Evolutionary conservation across 164 flowering plant genomes (phyloP), one percentile per base, ranked within the genome.

Genomic region (Protea cynaroides): DNA sequence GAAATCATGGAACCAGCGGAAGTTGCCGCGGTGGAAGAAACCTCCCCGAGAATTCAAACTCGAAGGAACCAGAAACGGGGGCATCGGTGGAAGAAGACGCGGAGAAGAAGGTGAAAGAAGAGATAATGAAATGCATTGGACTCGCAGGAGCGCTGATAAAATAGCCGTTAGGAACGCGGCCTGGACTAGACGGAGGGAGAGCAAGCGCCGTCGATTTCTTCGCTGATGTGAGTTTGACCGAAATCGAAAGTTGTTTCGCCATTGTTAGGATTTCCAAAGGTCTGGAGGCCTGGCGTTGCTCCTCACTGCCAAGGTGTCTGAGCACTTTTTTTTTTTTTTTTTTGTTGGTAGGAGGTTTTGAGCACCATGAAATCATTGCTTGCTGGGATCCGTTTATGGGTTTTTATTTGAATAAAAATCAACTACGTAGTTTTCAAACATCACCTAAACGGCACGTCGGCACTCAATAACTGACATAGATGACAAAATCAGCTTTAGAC

Each of bases 71-170:
- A 19, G 75, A 47, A 18, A 40, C 56, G 8, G 65, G 46, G 9
- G 25, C 11, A 15, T 55, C 69, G 8, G 61, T 13, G 6, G 62
- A 55, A 19, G 49, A 22, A 23, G 59, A 38, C 10, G 29, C 9
- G 40, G 40, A 29, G 68, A 37, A 29, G 73, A 51, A 21, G 13
- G 10, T n/a, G 50, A n/a, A 49, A 1, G 79, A 62, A 0, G 74
- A 65, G 8, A 76, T 53, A 43, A 74, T 62, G 62, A 36, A 83
- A 74, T 83, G 85, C 80, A 79, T 77, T 25, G 89, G 89, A 68
- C 89, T 87, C 4, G 93, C 75, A 9, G 89, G 90, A 13, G 89
- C 93, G 57, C 88, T 83, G 79, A 71, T 85, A 71, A 75, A 87
- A 76, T 74, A 82, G 15, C 82, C 82, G 1, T 34, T 50, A 6